phyloP scores from a whole-genome alignment of 2,329 filamentous ascomycete genomes.

The Xylariaceae sp. region DNA sequence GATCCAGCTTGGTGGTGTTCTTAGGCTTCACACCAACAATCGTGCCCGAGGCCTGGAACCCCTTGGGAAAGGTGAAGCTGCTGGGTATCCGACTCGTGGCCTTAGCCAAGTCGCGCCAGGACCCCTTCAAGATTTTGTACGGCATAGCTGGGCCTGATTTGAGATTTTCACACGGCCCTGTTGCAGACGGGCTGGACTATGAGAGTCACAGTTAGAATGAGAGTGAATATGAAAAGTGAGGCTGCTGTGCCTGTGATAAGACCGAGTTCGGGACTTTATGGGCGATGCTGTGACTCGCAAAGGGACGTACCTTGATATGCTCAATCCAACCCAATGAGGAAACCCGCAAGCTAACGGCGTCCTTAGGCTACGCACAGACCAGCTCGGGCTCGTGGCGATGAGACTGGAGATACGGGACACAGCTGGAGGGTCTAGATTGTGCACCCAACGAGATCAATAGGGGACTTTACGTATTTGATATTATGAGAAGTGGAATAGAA shows the following conservation, averaged over 20 bases:
- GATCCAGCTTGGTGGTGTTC: constrained; percentile 86
- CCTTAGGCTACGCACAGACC: background rate
- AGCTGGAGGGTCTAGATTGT: background rate
- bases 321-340: background rate
- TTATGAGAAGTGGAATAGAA: too few species aligned
- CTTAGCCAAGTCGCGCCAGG: constrained; percentile 16
- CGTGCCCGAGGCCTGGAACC: constrained; percentile 80
- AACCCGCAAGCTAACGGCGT: background rate
- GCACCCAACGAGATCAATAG: too few species aligned
- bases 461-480: too few species aligned
- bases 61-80: constrained; percentile 80
- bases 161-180: background rate
- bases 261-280: background rate
- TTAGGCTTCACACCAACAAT: constrained; percentile 90
- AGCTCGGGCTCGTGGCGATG: background rate
- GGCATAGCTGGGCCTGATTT: constrained; percentile 7
- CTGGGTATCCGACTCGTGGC: constrained; percentile 73
- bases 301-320: background rate
- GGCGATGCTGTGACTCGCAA: background rate
- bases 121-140: constrained; percentile 14
- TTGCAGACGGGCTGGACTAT: constrained; percentile 1
- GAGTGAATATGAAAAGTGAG: background rate
- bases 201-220: background rate
- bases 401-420: background rate
- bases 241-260: background rate